Evolutionary conservation across 2,329 filamentous ascomycete genomes (phyloP).

Genomic region (Colletotrichum plurivorum): DNA sequence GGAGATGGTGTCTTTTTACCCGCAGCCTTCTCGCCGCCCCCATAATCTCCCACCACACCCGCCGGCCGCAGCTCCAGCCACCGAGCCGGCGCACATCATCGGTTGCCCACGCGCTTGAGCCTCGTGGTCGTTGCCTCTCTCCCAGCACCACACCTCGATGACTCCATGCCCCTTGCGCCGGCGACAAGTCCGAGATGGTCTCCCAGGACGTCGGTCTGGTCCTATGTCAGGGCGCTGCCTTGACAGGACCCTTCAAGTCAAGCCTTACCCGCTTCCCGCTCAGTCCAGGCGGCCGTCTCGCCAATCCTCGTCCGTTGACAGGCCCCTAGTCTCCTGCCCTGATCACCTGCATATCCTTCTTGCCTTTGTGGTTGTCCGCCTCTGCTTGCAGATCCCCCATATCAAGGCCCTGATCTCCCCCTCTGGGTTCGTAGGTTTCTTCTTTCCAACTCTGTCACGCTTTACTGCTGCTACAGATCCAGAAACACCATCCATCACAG

Average conservation of each 20-base stretch:
- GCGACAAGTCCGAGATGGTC: slow-evolving; percentile 6
- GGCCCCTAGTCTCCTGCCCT: slow-evolving; percentile 40
- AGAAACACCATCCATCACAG: neutral
- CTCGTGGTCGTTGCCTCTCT: slow-evolving; percentile 35
- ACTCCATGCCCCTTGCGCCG: slow-evolving; percentile 13
- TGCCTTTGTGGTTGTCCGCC: slow-evolving; percentile 22
- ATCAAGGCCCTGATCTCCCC: slow-evolving; percentile 30
- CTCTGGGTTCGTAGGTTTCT: neutral
- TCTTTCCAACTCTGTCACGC: neutral
- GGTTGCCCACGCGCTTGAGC: slow-evolving; percentile 37
- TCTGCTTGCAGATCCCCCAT: slow-evolving; percentile 25
- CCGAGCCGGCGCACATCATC: slow-evolving; percentile 28
- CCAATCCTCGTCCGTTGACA: slow-evolving; percentile 27
- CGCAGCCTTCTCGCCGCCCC: neutral
- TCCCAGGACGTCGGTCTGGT: slow-evolving; percentile 1
- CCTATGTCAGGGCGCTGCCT: slow-evolving; percentile 27
- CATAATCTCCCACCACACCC: slow-evolving; percentile 11
- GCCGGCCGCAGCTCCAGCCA: slow-evolving; percentile 29
- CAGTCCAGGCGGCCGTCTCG: slow-evolving; percentile 28
- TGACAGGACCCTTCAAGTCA: slow-evolving; percentile 26
- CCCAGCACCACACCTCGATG: slow-evolving; percentile 27
- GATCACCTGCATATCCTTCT: slow-evolving; percentile 40
- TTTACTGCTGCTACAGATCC: neutral
- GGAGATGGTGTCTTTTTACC: slow-evolving; percentile 2
- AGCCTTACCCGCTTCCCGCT: slow-evolving; percentile 40